Conservation (phyloP, 2,329 filamentous ascomycete species). For the Fusarium staphyleae region DNA sequence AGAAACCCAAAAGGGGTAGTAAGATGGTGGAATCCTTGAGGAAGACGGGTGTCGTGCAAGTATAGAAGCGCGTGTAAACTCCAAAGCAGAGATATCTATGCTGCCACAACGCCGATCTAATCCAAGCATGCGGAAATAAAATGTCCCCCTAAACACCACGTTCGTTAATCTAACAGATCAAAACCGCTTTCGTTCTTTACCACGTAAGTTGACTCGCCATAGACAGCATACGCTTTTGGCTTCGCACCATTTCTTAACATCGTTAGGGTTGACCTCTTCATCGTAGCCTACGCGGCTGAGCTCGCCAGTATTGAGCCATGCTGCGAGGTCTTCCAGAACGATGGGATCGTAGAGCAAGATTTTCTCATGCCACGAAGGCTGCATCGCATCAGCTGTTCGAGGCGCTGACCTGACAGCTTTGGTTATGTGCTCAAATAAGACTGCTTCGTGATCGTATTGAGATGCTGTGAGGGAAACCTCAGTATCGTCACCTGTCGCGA, state of each 20-base stretch:
- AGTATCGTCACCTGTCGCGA: constrained; percentile 54
- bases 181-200: constrained; percentile 61
- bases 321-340: constrained; percentile 81
- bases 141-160: constrained; percentile 22
- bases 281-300: constrained; percentile 70
- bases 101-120: constrained; percentile 1
- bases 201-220: constrained; percentile 65
- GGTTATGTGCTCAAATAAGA: constrained; percentile 61
- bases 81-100: not conserved
- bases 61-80: not conserved
- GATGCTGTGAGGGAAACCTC: constrained; percentile 52
- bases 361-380: constrained; percentile 85
- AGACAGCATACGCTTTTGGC: constrained; percentile 84
- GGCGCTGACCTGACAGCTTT: constrained; percentile 61
- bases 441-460: constrained; percentile 52
- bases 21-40: not conserved
- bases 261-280: constrained; percentile 65
- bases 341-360: constrained; percentile 95
- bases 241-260: constrained; percentile 91
- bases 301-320: constrained; percentile 80
- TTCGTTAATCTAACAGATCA: constrained; percentile 29
- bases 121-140: constrained; percentile 8
- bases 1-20: not conserved
- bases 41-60: not conserved
- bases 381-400: constrained; percentile 54